Percentiles rank a stretch among this genome's conserved stretches.
These are phyloP conservation scores for Globisporangium acanthophoron DNA, from an alignment of 352 stramenopile species.

Conservation along the genomic window DNA sequence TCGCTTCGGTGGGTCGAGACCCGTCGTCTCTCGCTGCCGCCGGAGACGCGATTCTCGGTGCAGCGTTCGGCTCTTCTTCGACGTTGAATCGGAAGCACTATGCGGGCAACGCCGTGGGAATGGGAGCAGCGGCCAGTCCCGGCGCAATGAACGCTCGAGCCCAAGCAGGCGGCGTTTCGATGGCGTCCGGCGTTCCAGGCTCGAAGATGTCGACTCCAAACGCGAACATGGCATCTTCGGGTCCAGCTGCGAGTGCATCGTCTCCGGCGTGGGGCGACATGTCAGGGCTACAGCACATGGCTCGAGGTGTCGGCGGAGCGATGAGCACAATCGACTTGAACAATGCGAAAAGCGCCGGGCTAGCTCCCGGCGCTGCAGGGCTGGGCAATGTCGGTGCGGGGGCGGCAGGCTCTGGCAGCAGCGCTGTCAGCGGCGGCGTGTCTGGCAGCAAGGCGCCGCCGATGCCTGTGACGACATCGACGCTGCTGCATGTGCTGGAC, in stretches of 20 bases:
- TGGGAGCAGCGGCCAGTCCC: constrained; percentile 6
- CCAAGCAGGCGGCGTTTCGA: neutral
- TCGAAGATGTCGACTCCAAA: constrained; percentile 6
- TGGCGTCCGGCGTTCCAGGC: constrained; percentile 8
- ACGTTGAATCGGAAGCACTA: constrained; percentile 36
- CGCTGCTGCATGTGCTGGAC: constrained; percentile 75
- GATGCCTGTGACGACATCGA: constrained; percentile 76
- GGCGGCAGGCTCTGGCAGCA: constrained; percentile 3
- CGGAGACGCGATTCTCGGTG: constrained; percentile 44
- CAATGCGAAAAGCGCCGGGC: neutral
- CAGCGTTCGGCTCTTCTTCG: constrained; percentile 37
- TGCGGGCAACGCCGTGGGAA: constrained; percentile 14
- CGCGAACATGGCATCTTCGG: constrained; percentile 6
- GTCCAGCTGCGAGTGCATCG: constrained; percentile 7
- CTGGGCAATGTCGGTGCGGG: constrained; percentile 6
- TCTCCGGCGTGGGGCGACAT: constrained; percentile 21
- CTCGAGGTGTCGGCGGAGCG: constrained; percentile 15
- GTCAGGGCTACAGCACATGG: constrained; percentile 26
- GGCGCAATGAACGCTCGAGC: constrained; percentile 5
- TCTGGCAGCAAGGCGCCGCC: constrained; percentile 12
- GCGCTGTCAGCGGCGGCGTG: neutral
- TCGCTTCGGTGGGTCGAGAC: constrained; percentile 50
- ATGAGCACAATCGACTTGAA: constrained; percentile 23
- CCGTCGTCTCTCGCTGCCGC: constrained; percentile 37
- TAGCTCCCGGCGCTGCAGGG: neutral